Evolutionary conservation across 2,329 filamentous ascomycete genomes (phyloP), one percentile per base, ranked within the genome.

Genomic region (Alternaria novae-zelandiae): DNA sequence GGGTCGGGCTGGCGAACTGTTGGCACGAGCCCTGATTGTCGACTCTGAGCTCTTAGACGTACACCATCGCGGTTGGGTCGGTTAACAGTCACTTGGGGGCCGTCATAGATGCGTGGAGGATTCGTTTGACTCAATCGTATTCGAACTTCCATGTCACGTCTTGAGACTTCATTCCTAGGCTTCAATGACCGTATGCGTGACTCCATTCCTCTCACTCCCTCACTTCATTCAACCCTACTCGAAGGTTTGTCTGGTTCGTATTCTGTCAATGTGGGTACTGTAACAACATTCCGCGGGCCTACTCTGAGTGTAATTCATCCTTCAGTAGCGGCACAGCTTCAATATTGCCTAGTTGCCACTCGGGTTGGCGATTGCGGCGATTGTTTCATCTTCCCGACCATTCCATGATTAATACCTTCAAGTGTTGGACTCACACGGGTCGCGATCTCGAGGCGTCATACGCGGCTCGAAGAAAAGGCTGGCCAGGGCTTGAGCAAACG

Each of bases 401-500:
- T 56, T 43, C 55, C 25, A 17, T 59, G 6, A n/a, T 59, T 49
- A 15, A 49, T 44, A 43, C 20, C 28, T 7, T n/a, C n/a, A 6
- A 53, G 23, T 30, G n/a, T 43, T 47, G 36, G 59, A 41, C 28
- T 17, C 15, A 36, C 36, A n/a, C 36, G 11, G n/a, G 28, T 46
- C 49, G n/a, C 32, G 28, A 23, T 43, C 17, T 25, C 32, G 15
- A 32, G 11, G 54, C 25, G 51, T 55, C 46, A 68, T 55, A 44
- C 28, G 26, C 58, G 32, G 26, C 41, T 58, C 43, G 55, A 54
- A 44, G 57, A 57, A 53, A 43, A 44, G 30, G 28, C 53, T 54
- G 59, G 46, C 20, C 60, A 49, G 32, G 57, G 54, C 55, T 9
- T 28, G 41, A 45, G 60, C 66, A 59, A 69, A 67, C 64, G 60